Evolutionary conservation across 1,139 yeast species (phyloP).

Genomic region (Hemisphaericaspora xylanilytica): DNA sequence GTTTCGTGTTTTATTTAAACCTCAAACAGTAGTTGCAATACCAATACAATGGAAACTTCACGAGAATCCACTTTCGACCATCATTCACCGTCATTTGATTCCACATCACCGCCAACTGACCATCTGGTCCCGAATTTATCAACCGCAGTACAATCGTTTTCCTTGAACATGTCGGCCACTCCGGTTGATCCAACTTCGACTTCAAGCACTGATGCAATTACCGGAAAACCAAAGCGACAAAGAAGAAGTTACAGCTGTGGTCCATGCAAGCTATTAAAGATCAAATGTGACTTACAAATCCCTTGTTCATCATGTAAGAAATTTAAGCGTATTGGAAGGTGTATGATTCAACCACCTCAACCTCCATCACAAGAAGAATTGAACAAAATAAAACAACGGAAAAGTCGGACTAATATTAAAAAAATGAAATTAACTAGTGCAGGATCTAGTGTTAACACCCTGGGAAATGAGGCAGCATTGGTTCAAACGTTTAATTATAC

Average conservation of each 20-base stretch:
- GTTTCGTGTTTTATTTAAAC: too few species aligned
- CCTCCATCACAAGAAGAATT: conserved; percentile 41
- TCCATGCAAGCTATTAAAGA: conserved; percentile 52
- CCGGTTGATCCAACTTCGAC: background rate
- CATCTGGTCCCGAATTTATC: background rate
- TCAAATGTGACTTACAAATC: conserved; percentile 49
- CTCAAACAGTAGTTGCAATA: too few species aligned
- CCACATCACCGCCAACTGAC: background rate
- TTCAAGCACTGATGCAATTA: background rate
- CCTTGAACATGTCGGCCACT: background rate
- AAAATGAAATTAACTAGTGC: conserved; percentile 10
- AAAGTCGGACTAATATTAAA: conserved; percentile 19
- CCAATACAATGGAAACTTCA: conserved; percentile 2
- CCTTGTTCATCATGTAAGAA: conserved; percentile 52
- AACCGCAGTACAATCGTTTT: background rate
- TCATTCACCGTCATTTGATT: background rate
- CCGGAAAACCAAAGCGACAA: conserved; percentile 26
- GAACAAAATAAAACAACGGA: conserved; percentile 23
- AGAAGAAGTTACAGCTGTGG: conserved; percentile 58
- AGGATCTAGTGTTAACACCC: background rate
- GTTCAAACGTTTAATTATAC: conserved; percentile 12
- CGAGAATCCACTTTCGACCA: background rate
- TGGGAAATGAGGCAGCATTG: background rate
- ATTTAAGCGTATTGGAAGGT: conserved; percentile 40
- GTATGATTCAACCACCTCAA: conserved; percentile 42